Evolutionary conservation across 1,284 basidiomycete genomes (phyloP).

Genomic region (Rhodotorula sp.): DNA sequence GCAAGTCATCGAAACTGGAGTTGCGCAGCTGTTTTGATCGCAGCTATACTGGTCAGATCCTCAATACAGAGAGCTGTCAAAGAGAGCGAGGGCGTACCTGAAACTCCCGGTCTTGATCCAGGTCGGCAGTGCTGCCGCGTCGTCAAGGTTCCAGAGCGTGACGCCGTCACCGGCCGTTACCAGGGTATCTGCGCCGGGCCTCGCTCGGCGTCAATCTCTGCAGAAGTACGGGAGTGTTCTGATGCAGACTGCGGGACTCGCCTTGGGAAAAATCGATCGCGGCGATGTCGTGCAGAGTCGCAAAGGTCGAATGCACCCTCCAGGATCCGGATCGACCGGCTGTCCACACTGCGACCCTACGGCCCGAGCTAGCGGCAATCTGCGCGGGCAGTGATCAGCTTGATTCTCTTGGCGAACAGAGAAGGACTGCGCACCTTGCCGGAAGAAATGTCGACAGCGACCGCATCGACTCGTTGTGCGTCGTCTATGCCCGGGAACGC

Average conservation of each 20-base stretch:
- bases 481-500: slow-evolving; percentile 25
- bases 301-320: slow-evolving; percentile 74
- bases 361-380: slow-evolving; percentile 37
- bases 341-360: slow-evolving; percentile 38
- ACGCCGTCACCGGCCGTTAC: slow-evolving; percentile 24
- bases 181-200: slow-evolving; percentile 24
- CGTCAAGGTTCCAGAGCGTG: slow-evolving; percentile 34
- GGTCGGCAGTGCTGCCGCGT: slow-evolving; percentile 13
- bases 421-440: slow-evolving; percentile 14
- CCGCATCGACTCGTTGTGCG: slow-evolving; percentile 20
- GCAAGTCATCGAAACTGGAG: neutral
- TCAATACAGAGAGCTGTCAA: too few species aligned
- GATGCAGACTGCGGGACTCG: neutral
- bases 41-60: too few species aligned
- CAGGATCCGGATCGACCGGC: slow-evolving; percentile 51
- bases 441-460: slow-evolving; percentile 31
- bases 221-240: neutral
- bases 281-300: slow-evolving; percentile 57
- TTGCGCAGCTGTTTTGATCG: neutral
- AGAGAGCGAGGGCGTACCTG: neutral
- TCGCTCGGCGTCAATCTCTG: slow-evolving; percentile 7
- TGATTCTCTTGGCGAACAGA: too few species aligned
- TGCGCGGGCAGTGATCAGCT: neutral
- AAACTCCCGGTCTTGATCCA: slow-evolving; percentile 29
- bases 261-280: slow-evolving; percentile 68